Conservation (phyloP, 2,329 filamentous ascomycete species). For the Claviceps sp. region DNA sequence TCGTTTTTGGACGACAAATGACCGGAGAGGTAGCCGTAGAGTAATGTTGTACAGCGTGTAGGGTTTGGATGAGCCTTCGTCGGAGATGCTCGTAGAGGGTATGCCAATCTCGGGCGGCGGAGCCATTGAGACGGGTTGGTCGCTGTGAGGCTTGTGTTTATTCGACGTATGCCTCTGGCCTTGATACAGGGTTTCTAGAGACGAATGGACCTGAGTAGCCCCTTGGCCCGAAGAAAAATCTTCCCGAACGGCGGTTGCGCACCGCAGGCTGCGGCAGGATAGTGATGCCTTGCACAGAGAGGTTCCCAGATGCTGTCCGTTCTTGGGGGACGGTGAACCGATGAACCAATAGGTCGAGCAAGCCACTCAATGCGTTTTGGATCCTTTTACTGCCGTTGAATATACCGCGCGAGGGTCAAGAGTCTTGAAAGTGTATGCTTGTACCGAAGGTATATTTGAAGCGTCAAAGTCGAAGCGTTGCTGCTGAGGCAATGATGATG, state of each 20-base stretch:
- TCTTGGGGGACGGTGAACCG: not conserved
- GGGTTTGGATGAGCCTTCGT: constrained; percentile 41
- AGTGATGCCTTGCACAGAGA: not conserved
- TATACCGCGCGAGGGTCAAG: too few species aligned
- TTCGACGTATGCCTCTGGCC: not conserved
- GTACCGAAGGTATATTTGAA: not conserved
- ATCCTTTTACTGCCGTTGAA: not conserved
- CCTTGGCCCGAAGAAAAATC: too few species aligned
- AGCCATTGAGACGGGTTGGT: constrained; percentile 33
- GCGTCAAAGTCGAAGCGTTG: not conserved
- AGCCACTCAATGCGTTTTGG: not conserved
- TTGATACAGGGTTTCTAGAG: not conserved
- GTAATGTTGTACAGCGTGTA: constrained; percentile 71
- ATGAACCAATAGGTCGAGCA: too few species aligned
- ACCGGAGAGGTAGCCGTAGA: constrained; percentile 61
- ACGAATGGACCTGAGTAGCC: not conserved
- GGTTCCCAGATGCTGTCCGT: not conserved
- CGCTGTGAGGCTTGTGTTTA: not conserved
- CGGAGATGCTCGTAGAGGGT: constrained; percentile 47
- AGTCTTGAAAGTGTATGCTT: not conserved
- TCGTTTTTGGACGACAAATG: constrained; percentile 64
- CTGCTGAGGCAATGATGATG: not conserved
- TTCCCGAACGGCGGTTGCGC: not conserved
- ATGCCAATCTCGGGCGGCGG: constrained; percentile 55
- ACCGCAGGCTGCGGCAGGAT: not conserved